Percentiles rank a stretch among this genome's conserved stretches.
phyloP scores from a whole-genome alignment of 177 flowering plant species.

The Telopea speciosissima region DNA sequence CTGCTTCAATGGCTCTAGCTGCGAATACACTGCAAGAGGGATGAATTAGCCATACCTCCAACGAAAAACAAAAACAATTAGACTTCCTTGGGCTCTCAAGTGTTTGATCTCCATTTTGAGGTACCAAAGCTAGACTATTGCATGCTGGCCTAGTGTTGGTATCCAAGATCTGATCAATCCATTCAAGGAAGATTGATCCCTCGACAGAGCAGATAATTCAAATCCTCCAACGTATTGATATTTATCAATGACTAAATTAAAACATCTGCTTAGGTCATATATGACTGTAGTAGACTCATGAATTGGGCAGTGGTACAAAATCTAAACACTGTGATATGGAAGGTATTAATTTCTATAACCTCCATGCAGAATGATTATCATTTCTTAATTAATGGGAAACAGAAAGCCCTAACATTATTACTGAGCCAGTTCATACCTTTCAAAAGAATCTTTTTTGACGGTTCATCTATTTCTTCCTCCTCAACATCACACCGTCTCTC shows the following conservation, averaged over 20 bases:
- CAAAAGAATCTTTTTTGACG: conserved; percentile 18
- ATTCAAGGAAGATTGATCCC: too few species aligned
- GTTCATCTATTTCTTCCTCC: conserved; percentile 28
- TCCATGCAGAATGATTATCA: not conserved
- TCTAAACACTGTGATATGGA: too few species aligned
- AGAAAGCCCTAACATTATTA: not conserved
- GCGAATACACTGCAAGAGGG: conserved; percentile 23
- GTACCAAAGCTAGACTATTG: too few species aligned
- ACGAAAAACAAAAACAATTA: too few species aligned
- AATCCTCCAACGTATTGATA: not conserved
- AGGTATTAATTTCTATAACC: not conserved
- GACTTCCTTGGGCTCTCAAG: too few species aligned
- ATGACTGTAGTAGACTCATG: not conserved
- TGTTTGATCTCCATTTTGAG: not conserved
- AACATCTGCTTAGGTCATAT: not conserved
- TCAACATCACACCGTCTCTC: conserved; percentile 18
- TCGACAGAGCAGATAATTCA: too few species aligned
- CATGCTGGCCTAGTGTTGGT: too few species aligned
- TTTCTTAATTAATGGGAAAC: not conserved
- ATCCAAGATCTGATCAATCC: too few species aligned
- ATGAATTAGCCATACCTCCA: not conserved
- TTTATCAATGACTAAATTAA: not conserved
- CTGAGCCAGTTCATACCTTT: conserved; percentile 15
- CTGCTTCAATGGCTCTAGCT: conserved; percentile 23
- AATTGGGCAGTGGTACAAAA: too few species aligned